Evolutionary conservation across 371 early-diverging fungal species (phyloP).

Genomic region (Encephalitozoon hellem): DNA sequence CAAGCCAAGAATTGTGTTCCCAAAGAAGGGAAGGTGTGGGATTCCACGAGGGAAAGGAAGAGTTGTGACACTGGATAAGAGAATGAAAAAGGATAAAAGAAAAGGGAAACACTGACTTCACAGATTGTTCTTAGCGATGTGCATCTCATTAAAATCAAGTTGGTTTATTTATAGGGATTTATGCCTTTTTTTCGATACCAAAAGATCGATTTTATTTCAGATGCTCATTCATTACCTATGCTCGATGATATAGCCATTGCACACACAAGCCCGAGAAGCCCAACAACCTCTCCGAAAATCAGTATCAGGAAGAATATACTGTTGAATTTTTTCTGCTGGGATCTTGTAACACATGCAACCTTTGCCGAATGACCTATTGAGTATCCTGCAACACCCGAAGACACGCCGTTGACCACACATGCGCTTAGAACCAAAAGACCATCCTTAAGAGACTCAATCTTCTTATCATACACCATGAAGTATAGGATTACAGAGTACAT

Average conservation of each 20-base stretch:
- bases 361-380: constrained; percentile 54
- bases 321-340: constrained; percentile 60
- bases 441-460: constrained; percentile 17
- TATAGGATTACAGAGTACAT: constrained; percentile 56
- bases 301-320: constrained; percentile 55
- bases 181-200: not conserved
- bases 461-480: constrained; percentile 38
- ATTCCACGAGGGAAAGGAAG: constrained; percentile 55
- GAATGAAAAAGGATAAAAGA: constrained; percentile 60
- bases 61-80: constrained; percentile 54
- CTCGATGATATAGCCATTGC: constrained; percentile 47
- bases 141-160: not conserved
- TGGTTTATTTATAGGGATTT: not conserved
- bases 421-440: constrained; percentile 49
- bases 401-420: constrained; percentile 51
- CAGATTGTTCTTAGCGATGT: too few species aligned
- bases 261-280: constrained; percentile 54
- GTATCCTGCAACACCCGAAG: constrained; percentile 49
- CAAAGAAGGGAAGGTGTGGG: constrained; percentile 35
- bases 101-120: not conserved
- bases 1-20: constrained; percentile 52
- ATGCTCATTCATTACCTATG: not conserved
- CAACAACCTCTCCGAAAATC: constrained; percentile 61
- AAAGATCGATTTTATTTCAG: not conserved
- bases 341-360: constrained; percentile 55